Conservation (phyloP, 805 yeast species). For the Cyberlindnera maritima region DNA sequence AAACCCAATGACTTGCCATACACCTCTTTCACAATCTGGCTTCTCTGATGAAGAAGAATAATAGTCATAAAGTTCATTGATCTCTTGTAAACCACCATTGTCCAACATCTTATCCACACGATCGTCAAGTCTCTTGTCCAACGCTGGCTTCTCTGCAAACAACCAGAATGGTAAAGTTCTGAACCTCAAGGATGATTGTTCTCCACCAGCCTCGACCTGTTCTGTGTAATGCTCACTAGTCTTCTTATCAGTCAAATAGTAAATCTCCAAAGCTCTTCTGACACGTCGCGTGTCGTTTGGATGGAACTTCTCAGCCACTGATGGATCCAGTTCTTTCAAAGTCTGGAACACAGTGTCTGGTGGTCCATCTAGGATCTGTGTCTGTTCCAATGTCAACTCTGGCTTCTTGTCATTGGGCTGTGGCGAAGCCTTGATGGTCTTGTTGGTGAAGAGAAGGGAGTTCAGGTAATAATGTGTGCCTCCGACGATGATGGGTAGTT, state of each 20-base stretch:
- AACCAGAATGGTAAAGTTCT: constrained; percentile 80
- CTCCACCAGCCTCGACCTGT: constrained; percentile 47
- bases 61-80: constrained; percentile 51
- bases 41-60: constrained; percentile 34
- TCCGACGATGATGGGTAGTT: constrained; percentile 86
- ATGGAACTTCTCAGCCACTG: constrained; percentile 77
- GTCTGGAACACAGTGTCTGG: constrained; percentile 46
- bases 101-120: constrained; percentile 84
- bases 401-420: constrained; percentile 5
- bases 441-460: constrained; percentile 68
- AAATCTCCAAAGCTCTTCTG: constrained; percentile 78
- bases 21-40: constrained; percentile 66
- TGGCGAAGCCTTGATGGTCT: constrained; percentile 45
- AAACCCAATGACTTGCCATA: constrained; percentile 95
- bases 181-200: constrained; percentile 50
- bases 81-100: constrained; percentile 68
- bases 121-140: constrained; percentile 63
- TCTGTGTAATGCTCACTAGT: constrained; percentile 70
- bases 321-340: constrained; percentile 61
- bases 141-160: constrained; percentile 55
- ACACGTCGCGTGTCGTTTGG: constrained; percentile 85
- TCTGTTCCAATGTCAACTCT: constrained; percentile 32
- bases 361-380: constrained; percentile 51
- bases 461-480: constrained; percentile 95
- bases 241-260: constrained; percentile 56